Evolutionary conservation across 805 yeast genomes (phyloP).

Genomic region (Pichia rugopelliculosa): DNA sequence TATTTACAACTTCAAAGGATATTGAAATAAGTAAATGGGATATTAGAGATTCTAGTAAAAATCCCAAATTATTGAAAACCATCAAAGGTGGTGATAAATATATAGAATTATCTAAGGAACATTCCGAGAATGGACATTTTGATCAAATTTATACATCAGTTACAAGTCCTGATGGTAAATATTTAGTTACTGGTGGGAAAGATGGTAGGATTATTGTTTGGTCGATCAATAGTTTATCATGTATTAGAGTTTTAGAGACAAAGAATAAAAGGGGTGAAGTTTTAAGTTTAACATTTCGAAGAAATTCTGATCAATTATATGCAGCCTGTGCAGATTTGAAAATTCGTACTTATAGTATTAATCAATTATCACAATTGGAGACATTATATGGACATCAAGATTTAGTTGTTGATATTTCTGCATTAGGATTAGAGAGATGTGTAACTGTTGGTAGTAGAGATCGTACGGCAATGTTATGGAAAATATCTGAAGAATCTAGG

Average conservation of each 20-base stretch:
- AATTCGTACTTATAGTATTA: slow-evolving; percentile 78
- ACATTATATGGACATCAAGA: slow-evolving; percentile 95
- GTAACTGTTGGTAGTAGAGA: slow-evolving; percentile 95
- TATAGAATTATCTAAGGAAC: slow-evolving; percentile 38
- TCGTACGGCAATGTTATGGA: slow-evolving; percentile 94
- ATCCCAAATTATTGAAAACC: slow-evolving; percentile 61
- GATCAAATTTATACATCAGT: slow-evolving; percentile 74
- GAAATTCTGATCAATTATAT: slow-evolving; percentile 75
- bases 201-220: slow-evolving; percentile 79
- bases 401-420: slow-evolving; percentile 69
- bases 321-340: slow-evolving; percentile 92
- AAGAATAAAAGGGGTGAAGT: slow-evolving; percentile 65
- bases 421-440: slow-evolving; percentile 82
- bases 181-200: slow-evolving; percentile 83
- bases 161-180: slow-evolving; percentile 79
- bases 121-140: slow-evolving; percentile 61
- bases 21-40: slow-evolving; percentile 77
- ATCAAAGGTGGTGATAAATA: slow-evolving; percentile 53
- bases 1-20: slow-evolving; percentile 80
- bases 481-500: slow-evolving; percentile 90
- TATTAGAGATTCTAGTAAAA: slow-evolving; percentile 41
- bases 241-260: slow-evolving; percentile 71
- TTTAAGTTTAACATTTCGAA: slow-evolving; percentile 66
- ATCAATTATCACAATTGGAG: slow-evolving; percentile 84
- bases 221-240: slow-evolving; percentile 73